Conservation (phyloP, 2,329 filamentous ascomycete genomes). For the Harringtonia lauricola region DNA sequence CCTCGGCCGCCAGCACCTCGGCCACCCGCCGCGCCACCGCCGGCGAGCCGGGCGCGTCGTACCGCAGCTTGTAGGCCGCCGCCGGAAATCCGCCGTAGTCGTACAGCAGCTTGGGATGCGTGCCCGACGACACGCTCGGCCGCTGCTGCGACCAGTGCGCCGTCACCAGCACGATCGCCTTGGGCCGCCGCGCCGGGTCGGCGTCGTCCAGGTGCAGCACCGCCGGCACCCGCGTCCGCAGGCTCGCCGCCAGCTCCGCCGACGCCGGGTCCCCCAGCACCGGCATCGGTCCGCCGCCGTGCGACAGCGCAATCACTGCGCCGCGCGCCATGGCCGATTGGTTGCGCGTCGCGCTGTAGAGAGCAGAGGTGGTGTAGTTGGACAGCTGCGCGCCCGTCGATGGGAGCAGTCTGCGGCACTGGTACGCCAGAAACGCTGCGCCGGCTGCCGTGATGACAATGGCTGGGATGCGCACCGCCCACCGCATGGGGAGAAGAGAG, state of each 20-base stretch:
- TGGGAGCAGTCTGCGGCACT: neutral
- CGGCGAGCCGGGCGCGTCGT: constrained; percentile 44
- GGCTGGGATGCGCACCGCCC: constrained; percentile 6
- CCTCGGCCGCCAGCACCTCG: constrained; percentile 32
- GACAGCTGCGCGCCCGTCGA: neutral
- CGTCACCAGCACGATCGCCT: constrained; percentile 44
- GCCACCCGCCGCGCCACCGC: constrained; percentile 38
- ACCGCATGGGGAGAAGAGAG: constrained; percentile 7
- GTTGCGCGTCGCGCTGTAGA: neutral
- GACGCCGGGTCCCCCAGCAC: constrained; percentile 43
- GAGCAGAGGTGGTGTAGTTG: neutral
- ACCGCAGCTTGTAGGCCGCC: constrained; percentile 42
- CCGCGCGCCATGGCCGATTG: constrained; percentile 24
- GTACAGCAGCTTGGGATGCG: constrained; percentile 37
- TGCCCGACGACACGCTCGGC: constrained; percentile 39
- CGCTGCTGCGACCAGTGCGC: constrained; percentile 42
- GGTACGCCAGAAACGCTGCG: constrained; percentile 8
- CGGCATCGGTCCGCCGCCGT: constrained; percentile 46
- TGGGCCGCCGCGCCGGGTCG: constrained; percentile 27
- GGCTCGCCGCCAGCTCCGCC: constrained; percentile 35
- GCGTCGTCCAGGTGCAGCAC: constrained; percentile 42
- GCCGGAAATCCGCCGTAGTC: constrained; percentile 48
- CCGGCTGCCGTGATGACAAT: constrained; percentile 10
- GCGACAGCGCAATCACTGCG: constrained; percentile 36
- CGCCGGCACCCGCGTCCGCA: constrained; percentile 40